These are phyloP conservation scores for Candida golubevii DNA, from an alignment of 805 yeast genomes.

Conservation along the genomic window DNA sequence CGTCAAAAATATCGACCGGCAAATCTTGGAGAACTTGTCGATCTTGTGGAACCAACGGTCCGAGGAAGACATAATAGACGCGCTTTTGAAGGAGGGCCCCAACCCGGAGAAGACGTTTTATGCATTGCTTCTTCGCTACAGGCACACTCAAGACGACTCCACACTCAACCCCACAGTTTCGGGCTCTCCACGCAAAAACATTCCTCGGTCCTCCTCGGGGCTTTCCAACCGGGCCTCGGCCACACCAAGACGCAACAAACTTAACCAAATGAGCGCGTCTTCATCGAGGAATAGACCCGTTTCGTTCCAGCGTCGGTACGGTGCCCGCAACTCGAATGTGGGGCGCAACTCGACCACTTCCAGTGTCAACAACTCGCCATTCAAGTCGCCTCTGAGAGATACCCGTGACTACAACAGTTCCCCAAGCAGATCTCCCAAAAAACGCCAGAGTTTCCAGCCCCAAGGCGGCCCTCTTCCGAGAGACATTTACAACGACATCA, in stretches of 20 bases:
- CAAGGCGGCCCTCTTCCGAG: constrained; percentile 34
- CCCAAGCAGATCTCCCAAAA: constrained; percentile 21
- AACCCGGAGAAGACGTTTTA: constrained; percentile 45
- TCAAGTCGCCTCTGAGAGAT: constrained; percentile 12
- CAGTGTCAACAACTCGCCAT: constrained; percentile 32
- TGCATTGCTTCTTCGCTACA: constrained; percentile 41
- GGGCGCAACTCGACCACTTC: constrained; percentile 28
- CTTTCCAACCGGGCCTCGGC: constrained; percentile 8
- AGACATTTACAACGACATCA: constrained; percentile 41
- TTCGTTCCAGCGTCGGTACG: constrained; percentile 38
- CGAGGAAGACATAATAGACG: constrained; percentile 34
- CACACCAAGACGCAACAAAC: constrained; percentile 17
- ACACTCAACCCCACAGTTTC: constrained; percentile 16
- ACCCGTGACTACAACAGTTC: constrained; percentile 9
- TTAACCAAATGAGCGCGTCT: constrained; percentile 33
- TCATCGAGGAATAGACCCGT: constrained; percentile 34
- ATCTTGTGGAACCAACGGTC: constrained; percentile 56
- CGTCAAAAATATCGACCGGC: constrained; percentile 45
- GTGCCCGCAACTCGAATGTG: constrained; percentile 16
- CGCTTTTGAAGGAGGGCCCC: constrained; percentile 36
- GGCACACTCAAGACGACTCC: constrained; percentile 36
- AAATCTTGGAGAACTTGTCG: constrained; percentile 50
- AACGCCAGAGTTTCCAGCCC: constrained; percentile 13
- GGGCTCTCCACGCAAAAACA: constrained; percentile 10
- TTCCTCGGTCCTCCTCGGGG: constrained; percentile 13